phyloP scores from a whole-genome alignment of 2,329 filamentous ascomycete species.

The Aotearoamyces nothofagi region DNA sequence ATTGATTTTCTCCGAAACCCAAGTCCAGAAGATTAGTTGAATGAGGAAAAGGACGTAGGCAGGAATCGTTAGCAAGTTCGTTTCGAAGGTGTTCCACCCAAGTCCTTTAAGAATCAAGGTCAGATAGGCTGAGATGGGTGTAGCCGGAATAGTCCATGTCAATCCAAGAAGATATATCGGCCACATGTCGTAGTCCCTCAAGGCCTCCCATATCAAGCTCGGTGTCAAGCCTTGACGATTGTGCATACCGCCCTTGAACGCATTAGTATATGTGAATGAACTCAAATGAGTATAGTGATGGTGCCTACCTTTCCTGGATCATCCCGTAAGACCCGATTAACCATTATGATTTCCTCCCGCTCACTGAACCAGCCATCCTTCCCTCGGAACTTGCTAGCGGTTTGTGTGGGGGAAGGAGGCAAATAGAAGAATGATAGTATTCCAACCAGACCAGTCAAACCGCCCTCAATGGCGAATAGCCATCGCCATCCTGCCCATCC shows the following conservation, averaged over 20 bases:
- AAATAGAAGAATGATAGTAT: conserved; percentile 36
- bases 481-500: conserved; percentile 41
- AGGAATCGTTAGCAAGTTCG: conserved; percentile 11
- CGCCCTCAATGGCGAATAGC: conserved; percentile 31
- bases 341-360: conserved; percentile 49
- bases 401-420: conserved; percentile 45
- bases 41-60: conserved; percentile 7
- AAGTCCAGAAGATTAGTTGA: conserved; percentile 27
- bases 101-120: conserved; percentile 7
- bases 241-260: conserved; percentile 30
- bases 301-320: too few species aligned
- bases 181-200: conserved; percentile 39
- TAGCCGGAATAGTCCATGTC: conserved; percentile 3
- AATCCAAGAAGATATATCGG: conserved; percentile 19
- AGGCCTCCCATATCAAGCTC: conserved; percentile 25
- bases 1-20: conserved; percentile 25
- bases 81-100: conserved; percentile 11
- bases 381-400: conserved; percentile 38
- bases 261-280: too few species aligned
- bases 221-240: conserved; percentile 31
- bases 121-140: conserved; percentile 8
- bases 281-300: too few species aligned
- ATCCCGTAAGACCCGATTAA: conserved; percentile 40
- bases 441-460: conserved; percentile 33
- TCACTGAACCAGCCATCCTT: conserved; percentile 47